Evolutionary conservation across 2,329 filamentous ascomycete genomes (phyloP), one percentile per base, ranked within the genome.

Genomic region (Seiridium cupressi): DNA sequence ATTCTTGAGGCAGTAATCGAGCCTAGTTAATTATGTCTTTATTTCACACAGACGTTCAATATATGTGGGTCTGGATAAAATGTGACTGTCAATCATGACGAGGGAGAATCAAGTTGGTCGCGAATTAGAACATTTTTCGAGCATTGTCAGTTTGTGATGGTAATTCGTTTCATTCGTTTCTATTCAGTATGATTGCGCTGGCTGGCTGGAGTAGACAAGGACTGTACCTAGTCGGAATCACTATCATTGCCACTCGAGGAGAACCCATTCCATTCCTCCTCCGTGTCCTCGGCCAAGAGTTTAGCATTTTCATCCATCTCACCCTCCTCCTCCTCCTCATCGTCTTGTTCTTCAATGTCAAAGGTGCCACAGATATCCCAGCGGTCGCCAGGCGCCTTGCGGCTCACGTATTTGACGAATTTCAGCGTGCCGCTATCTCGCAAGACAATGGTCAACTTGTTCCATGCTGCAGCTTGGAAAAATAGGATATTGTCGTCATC

Each of bases 361-460:
- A 91, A 92, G 40, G 87, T 87, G 0, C 88, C 95, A 51, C 87
- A 89, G 55, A 98, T 82, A 77, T 99, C 95, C 92, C 93, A 98
- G 48, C 95, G 84, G 76, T 98, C 95, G 1, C 95, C 95, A 70
- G 86, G 86, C 6, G 95, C 95, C 55, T 83, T 85, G 61, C 82
- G 82, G 75, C 90, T 96, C 31, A 99, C 90, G 74, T 98, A 99
- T 80, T 98, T 99, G 70, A 98, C 93, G 72, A 99, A 99, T 73
- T 92, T 89, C 71, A 99, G 81, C 11, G 90, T 89, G 11, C 92
- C 93, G 66, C 86, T 87, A 72, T 99, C 95, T 60, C 95, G 85
- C 66, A 98, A 79, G 38, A 98, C 95, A 65, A 99, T 86, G 64
- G 89, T 93, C 79, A 99, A 82, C 64, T 90, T 92, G 75, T 98